A percentile compares a stretch with the other conserved stretches of the same genome.
Conservation (phyloP, 2,329 filamentous ascomycete species). For the Trichoderma endophyticum region DNA sequence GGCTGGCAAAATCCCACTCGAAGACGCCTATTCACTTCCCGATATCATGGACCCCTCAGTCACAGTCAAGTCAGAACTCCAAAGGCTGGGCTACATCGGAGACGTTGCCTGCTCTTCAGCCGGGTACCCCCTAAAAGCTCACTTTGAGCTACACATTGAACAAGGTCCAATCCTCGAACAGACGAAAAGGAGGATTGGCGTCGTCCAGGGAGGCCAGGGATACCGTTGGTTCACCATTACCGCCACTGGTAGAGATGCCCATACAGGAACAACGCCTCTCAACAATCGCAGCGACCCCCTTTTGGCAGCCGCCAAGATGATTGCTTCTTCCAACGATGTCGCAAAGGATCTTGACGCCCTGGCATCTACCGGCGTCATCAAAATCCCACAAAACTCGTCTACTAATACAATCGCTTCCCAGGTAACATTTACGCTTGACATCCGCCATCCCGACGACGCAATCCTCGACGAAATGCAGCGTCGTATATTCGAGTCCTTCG, state of each 20-base stretch:
- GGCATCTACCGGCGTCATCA: slow-evolving; percentile 41
- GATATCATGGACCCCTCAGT: slow-evolving; percentile 40
- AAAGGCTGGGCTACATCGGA: slow-evolving; percentile 59
- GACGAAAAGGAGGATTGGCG: slow-evolving; percentile 28
- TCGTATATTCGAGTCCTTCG: slow-evolving; percentile 26
- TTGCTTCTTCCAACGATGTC: slow-evolving; percentile 29
- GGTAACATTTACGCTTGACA: slow-evolving; percentile 66
- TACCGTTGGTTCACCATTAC: slow-evolving; percentile 33
- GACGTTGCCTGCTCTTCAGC: slow-evolving; percentile 17
- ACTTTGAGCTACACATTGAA: slow-evolving; percentile 84
- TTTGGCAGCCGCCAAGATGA: slow-evolving; percentile 35
- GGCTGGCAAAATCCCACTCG: slow-evolving; percentile 63
- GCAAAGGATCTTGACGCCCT: slow-evolving; percentile 34
- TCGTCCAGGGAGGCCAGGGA: slow-evolving; percentile 33
- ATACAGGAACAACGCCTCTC: slow-evolving; percentile 34
- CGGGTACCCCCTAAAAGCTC: slow-evolving; percentile 63
- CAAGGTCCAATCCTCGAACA: slow-evolving; percentile 62
- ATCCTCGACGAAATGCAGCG: slow-evolving; percentile 46
- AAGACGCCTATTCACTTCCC: slow-evolving; percentile 62
- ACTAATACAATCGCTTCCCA: slow-evolving; percentile 67
- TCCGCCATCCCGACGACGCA: slow-evolving; percentile 55
- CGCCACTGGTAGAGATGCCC: slow-evolving; percentile 30
- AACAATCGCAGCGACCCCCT: slow-evolving; percentile 33
- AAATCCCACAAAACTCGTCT: slow-evolving; percentile 56
- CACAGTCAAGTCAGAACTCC: slow-evolving; percentile 48